These are phyloP conservation scores for Neurospora pannonica DNA, from an alignment of 495 filamentous ascomycete species.

Conservation along the genomic window DNA sequence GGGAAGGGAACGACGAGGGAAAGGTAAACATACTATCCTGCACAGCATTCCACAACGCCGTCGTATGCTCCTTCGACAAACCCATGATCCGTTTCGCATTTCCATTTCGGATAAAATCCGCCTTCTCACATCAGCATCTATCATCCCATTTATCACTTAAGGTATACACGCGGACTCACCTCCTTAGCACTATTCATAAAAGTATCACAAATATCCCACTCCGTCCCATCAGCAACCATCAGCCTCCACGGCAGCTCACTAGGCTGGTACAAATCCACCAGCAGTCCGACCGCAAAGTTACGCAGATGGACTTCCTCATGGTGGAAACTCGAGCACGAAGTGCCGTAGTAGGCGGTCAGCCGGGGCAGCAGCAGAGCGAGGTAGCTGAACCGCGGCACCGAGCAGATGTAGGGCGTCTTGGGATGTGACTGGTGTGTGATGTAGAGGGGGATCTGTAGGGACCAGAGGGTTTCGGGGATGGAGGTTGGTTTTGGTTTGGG, in stretches of 20 bases:
- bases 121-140: slow-evolving; percentile 22
- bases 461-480: slow-evolving; percentile 38
- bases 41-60: slow-evolving; percentile 76
- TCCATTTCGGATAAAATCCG: slow-evolving; percentile 84
- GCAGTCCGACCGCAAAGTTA: slow-evolving; percentile 76
- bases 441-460: slow-evolving; percentile 39
- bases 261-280: slow-evolving; percentile 70
- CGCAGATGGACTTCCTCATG: slow-evolving; percentile 63
- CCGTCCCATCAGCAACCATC: slow-evolving; percentile 43
- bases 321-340: slow-evolving; percentile 65
- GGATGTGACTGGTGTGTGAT: slow-evolving; percentile 37
- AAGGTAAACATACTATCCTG: slow-evolving; percentile 51
- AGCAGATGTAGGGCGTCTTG: slow-evolving; percentile 39
- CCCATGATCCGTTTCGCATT: slow-evolving; percentile 91
- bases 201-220: slow-evolving; percentile 76
- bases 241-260: slow-evolving; percentile 65
- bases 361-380: slow-evolving; percentile 68
- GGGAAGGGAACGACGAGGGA: not conserved
- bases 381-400: slow-evolving; percentile 61
- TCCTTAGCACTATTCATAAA: slow-evolving; percentile 95
- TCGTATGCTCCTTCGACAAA: slow-evolving; percentile 79
- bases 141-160: not conserved
- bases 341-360: slow-evolving; percentile 65
- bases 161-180: slow-evolving; percentile 18
- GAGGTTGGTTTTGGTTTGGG: slow-evolving; percentile 6